These are phyloP conservation scores for Cyberlindnera xylosilytica DNA, from an alignment of 805 yeast genomes.

Conservation along the genomic window DNA sequence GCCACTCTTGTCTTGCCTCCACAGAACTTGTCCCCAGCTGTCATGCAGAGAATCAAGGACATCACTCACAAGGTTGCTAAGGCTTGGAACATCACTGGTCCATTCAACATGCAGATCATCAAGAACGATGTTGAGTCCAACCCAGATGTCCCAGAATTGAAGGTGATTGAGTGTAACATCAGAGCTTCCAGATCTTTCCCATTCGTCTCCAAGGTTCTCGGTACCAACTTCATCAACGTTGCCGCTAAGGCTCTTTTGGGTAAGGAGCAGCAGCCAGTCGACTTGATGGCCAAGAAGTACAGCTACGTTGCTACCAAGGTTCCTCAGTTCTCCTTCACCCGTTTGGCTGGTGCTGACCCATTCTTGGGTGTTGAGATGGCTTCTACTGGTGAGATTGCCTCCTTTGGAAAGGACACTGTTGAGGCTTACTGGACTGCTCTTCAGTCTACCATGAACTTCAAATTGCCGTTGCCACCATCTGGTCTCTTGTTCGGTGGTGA, in stretches of 20 bases:
- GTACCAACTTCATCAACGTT: conserved; percentile 89
- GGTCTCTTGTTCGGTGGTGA: conserved; percentile 97
- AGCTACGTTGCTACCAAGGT: conserved; percentile 93
- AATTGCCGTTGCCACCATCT: conserved; percentile 85
- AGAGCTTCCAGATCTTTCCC: conserved; percentile 99
- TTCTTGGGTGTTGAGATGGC: conserved; percentile 99
- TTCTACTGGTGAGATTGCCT: conserved; percentile 98
- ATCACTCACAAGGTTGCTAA: conserved; percentile 91
- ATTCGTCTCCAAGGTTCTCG: conserved; percentile 95
- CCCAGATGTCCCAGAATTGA: conserved; percentile 59
- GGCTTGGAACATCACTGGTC: conserved; percentile 96
- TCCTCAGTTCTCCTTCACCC: conserved; percentile 97
- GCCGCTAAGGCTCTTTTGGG: conserved; percentile 86
- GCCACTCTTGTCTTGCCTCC: conserved; percentile 96
- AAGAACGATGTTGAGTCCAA: conserved; percentile 63
- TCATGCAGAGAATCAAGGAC: conserved; percentile 71
- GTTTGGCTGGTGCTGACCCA: conserved; percentile 99
- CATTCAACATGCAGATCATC: conserved; percentile 97
- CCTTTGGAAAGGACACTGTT: conserved; percentile 79
- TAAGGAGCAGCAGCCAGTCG: conserved; percentile 63
- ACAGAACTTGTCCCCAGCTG: conserved; percentile 62
- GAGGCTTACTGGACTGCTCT: conserved; percentile 98
- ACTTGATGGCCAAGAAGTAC: conserved; percentile 75
- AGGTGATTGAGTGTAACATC: conserved; percentile 97
- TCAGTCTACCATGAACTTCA: conserved; percentile 96